Evolutionary conservation across 2,329 filamentous ascomycete species (phyloP).

Genomic region (Colletotrichum sp.): DNA sequence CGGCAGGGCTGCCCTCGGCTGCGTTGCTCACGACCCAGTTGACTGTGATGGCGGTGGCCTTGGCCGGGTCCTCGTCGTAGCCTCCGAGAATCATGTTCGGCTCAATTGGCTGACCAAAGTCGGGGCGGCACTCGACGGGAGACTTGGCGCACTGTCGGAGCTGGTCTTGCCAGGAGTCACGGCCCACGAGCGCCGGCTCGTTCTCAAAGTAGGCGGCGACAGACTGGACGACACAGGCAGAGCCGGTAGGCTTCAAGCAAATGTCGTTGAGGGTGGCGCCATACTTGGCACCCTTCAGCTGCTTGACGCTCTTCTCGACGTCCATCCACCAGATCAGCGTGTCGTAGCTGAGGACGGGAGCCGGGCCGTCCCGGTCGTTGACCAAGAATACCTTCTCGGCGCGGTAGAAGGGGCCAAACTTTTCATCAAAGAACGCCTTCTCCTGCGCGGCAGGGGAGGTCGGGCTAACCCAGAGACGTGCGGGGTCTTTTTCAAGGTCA

Average conservation of each 20-base stretch:
- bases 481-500: conserved; percentile 87
- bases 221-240: conserved; percentile 91
- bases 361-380: conserved; percentile 78
- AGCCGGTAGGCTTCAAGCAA: conserved; percentile 91
- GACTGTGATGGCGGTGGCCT: conserved; percentile 81
- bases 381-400: conserved; percentile 93
- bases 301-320: conserved; percentile 78
- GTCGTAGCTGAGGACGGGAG: conserved; percentile 86
- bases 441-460: conserved; percentile 89
- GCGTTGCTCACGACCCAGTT: conserved; percentile 96
- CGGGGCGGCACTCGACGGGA: conserved; percentile 84
- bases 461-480: conserved; percentile 95
- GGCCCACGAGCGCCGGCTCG: conserved; percentile 65
- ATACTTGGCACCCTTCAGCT: conserved; percentile 72
- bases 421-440: conserved; percentile 90
- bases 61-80: conserved; percentile 70
- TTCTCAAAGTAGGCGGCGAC: conserved; percentile 87
- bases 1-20: conserved; percentile 72
- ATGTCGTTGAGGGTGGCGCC: conserved; percentile 79
- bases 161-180: conserved; percentile 72
- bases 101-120: conserved; percentile 87
- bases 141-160: conserved; percentile 77
- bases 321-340: conserved; percentile 94
- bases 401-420: conserved; percentile 95
- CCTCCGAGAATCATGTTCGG: conserved; percentile 87